phyloP scores from a whole-genome alignment of 768 basidiomycete species.

The Termitomyces heimii region DNA sequence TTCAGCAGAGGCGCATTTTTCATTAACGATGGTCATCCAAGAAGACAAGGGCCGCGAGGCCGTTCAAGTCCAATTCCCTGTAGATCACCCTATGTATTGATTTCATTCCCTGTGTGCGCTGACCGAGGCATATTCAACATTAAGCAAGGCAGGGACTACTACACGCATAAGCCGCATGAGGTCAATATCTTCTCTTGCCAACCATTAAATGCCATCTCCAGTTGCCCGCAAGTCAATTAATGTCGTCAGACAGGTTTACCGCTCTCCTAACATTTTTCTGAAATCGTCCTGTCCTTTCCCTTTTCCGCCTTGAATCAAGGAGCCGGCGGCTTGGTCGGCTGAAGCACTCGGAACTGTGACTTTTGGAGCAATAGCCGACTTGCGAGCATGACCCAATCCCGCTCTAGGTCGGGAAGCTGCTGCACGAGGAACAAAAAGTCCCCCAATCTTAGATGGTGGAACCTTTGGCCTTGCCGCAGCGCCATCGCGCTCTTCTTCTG shows the following conservation, averaged over 20 bases:
- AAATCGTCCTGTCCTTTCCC: slow-evolving; percentile 80
- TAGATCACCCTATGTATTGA: too few relatives aligned
- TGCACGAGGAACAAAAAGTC: slow-evolving; percentile 63
- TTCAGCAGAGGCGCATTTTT: too few relatives aligned
- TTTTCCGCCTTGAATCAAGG: slow-evolving; percentile 9
- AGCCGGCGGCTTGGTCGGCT: slow-evolving; percentile 12
- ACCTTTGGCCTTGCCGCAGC: slow-evolving; percentile 22
- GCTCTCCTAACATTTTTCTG: slow-evolving; percentile 62
- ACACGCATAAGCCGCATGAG: too few relatives aligned
- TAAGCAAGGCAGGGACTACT: too few relatives aligned
- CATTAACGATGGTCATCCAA: too few relatives aligned
- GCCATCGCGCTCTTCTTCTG: slow-evolving; percentile 42
- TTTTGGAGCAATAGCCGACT: slow-evolving; percentile 20
- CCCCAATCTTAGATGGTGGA: slow-evolving; percentile 33
- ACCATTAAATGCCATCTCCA: not conserved
- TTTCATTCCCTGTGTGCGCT: too few relatives aligned
- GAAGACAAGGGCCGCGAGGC: too few relatives aligned
- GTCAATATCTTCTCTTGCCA: too few relatives aligned
- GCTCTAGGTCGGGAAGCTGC: slow-evolving; percentile 65
- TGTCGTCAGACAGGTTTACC: not conserved
- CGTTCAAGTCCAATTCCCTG: too few relatives aligned
- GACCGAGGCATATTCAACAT: too few relatives aligned
- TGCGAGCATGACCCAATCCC: slow-evolving; percentile 57
- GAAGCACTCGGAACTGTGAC: not conserved
- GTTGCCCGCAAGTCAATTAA: too few relatives aligned